These are phyloP conservation scores for Pseudomassariella vexata DNA, from an alignment of 2,329 filamentous ascomycete genomes.

Conservation along the genomic window DNA sequence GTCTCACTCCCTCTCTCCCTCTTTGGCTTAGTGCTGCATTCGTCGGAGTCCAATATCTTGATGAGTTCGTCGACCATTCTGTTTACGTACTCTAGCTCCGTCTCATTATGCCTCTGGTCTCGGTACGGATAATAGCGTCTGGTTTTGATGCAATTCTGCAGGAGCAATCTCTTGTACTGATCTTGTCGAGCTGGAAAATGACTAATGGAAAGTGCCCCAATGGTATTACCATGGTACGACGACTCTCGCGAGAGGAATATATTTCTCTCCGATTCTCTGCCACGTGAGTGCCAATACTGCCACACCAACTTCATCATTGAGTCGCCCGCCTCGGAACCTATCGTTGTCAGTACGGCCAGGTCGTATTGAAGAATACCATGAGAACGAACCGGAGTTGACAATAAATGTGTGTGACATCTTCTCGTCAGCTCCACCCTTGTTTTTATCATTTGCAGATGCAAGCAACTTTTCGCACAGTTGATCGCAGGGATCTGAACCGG, in stretches of 20 bases:
- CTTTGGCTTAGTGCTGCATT: background rate
- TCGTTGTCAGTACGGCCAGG: no score
- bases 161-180: background rate
- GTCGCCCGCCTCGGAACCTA: conserved; percentile 1
- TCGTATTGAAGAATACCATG: background rate
- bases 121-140: background rate
- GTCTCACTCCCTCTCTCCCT: background rate
- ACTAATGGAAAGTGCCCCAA: background rate
- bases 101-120: background rate
- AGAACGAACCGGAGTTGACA: background rate
- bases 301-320: background rate
- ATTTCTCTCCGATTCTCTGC: background rate
- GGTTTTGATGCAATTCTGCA: background rate
- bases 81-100: background rate
- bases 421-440: no score
- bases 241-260: background rate
- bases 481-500: no score
- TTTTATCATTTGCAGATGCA: no score
- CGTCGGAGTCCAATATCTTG: no score
- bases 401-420: background rate
- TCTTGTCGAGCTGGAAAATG: background rate
- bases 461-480: no score
- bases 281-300: conserved; percentile 2
- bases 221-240: conserved; percentile 1
- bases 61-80: no score